Evolutionary conservation across 305 asterid genomes (phyloP), one percentile per base, ranked within the genome.

Genomic region (Stenogyne calaminthoides): DNA sequence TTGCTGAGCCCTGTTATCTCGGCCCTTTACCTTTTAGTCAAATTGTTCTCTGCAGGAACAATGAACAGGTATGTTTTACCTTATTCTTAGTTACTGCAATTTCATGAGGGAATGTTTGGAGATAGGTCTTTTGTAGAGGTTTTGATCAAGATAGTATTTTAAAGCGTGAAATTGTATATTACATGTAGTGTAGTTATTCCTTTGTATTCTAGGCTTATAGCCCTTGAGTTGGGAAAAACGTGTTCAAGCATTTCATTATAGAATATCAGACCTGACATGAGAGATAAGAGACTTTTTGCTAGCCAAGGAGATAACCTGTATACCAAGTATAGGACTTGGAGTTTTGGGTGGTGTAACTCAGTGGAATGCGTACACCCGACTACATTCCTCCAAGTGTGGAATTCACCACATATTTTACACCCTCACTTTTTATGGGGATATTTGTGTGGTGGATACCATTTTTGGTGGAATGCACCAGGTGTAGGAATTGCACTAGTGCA

Each of bases 231-330:
- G 4, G 68, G 27, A 16, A 9, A 32, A 16, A 2, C 51, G 37
- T 36, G 20, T 62, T 15, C 5, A 36, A 22, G 67, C 51, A 15
- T 62, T 62, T 36, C n/a, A 4, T 61, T 42, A 9, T 37, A 37
- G 67, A 64, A 37, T 37, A 6, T 57, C 68, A 12, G 40, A 65
- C 47, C 57, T 22, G 15, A 29, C 68, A 63, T 63, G 70, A 64
- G n/a, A n/a, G n/a, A n/a, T n/a, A n/a, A n/a, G n/a, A n/a, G n/a
- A n/a, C n/a, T n/a, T n/a, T n/a, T n/a, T n/a, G n/a, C n/a, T n/a
- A n/a, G n/a, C n/a, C n/a, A n/a, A 66, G 60, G 71, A 47, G 46
- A 46, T 40, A n/a, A 60, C 71, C 44, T 66, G 46, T 66, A 16
- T 46, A 46, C 71, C 29, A 4, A 66, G 57, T 22, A 8, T 4